phyloP scores from a whole-genome alignment of 164 flowering plant genomes.

The Saururus chinensis region DNA sequence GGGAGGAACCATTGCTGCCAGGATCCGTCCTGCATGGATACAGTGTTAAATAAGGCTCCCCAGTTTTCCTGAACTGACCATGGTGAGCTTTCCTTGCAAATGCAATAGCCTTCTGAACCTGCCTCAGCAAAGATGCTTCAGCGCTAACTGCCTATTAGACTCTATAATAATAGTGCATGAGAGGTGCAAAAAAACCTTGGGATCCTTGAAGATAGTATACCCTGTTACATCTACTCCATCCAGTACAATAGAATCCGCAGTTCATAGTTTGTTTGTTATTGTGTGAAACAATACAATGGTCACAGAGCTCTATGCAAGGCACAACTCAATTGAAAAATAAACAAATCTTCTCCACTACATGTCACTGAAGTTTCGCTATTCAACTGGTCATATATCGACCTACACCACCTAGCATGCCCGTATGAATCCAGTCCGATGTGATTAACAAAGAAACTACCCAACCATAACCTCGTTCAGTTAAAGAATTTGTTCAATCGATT shows the following conservation, averaged over 20 bases:
- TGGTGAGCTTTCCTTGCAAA: conserved; percentile 85
- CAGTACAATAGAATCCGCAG: conserved; percentile 50
- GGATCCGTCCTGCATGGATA: conserved; percentile 77
- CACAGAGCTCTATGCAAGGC: too few species aligned
- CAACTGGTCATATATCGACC: too few species aligned
- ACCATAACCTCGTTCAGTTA: too few species aligned
- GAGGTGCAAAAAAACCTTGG: conserved; percentile 45
- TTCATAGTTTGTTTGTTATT: neutral
- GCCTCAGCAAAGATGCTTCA: conserved; percentile 47
- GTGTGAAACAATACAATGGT: too few species aligned
- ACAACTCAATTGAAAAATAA: too few species aligned
- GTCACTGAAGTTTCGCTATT: too few species aligned
- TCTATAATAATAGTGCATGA: conserved; percentile 15
- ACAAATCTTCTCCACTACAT: too few species aligned
- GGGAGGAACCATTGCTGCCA: conserved; percentile 74
- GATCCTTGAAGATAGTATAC: conserved; percentile 54
- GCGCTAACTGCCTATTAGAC: conserved; percentile 10
- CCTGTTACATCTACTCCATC: conserved; percentile 94
- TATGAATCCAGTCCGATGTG: neutral
- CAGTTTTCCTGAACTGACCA: conserved; percentile 78
- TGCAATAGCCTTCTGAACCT: conserved; percentile 90
- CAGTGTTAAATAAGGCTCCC: conserved; percentile 63
- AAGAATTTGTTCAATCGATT: neutral
- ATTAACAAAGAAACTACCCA: neutral
- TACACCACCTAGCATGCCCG: neutral